Conservation (phyloP, 495 filamentous ascomycete genomes). For the Podospora tetraspora region DNA sequence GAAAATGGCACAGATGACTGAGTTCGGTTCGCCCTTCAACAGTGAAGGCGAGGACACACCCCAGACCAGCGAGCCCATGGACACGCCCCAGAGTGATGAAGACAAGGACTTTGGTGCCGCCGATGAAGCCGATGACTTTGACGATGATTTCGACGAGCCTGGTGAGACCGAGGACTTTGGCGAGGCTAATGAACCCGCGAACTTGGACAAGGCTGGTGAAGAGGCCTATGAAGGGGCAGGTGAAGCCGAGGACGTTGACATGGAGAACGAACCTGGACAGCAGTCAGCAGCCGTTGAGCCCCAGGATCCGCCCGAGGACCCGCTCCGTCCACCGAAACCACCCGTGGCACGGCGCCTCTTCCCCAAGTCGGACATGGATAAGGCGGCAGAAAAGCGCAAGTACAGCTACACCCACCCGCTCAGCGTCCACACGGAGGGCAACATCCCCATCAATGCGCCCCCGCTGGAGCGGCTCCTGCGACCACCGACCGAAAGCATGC, state of each 20-base stretch:
- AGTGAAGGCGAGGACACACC: neutral
- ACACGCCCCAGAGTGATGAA: neutral
- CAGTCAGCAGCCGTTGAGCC: neutral
- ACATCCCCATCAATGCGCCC: slow-evolving; percentile 31
- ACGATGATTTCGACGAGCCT: neutral
- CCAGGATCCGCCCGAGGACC: neutral
- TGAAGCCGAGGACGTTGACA: neutral
- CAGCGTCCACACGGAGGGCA: slow-evolving; percentile 12
- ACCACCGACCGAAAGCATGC: slow-evolving; percentile 24
- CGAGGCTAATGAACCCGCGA: neutral
- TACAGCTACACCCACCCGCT: slow-evolving; percentile 23
- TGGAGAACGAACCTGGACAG: neutral
- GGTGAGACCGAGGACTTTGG: neutral
- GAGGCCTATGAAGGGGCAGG: neutral
- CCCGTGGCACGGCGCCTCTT: neutral
- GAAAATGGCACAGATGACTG: neutral
- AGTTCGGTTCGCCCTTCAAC: neutral
- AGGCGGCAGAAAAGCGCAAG: slow-evolving; percentile 11
- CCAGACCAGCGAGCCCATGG: neutral
- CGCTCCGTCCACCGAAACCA: neutral
- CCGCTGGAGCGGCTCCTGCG: slow-evolving; percentile 34
- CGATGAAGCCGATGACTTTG: neutral
- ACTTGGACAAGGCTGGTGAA: neutral
- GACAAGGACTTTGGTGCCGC: neutral
- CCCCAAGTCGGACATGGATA: slow-evolving; percentile 3